These are phyloP conservation scores for Paulownia fortunei DNA, from an alignment of 257 asterid species.

Conservation along the genomic window DNA sequence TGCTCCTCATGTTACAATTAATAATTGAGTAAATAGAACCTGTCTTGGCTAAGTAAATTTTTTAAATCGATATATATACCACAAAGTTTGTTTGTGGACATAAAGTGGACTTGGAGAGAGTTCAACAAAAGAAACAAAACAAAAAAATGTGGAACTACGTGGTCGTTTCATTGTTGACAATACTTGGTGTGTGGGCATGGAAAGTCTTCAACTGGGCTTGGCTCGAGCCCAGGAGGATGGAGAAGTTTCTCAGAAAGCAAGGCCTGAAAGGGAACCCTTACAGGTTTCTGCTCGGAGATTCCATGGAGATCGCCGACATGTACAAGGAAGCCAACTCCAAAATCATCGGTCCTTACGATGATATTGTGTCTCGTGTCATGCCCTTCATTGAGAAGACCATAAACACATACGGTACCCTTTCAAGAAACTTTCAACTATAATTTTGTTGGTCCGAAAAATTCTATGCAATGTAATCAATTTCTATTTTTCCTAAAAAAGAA, in stretches of 20 bases:
- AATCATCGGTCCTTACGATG: background rate
- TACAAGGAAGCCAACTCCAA: conserved; percentile 16
- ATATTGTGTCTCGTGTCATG: conserved; percentile 27
- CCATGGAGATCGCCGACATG: conserved; percentile 8
- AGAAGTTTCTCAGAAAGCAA: conserved; percentile 17
- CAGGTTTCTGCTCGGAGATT: conserved; percentile 18
- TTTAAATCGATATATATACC: no score
- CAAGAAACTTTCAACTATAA: no score
- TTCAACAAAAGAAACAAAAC: background rate
- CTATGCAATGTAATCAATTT: no score
- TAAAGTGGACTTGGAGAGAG: background rate
- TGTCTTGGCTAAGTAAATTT: no score
- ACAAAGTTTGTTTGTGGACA: no score
- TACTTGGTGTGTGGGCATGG: conserved; percentile 11
- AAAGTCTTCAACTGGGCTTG: conserved; percentile 21
- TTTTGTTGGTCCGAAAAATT: no score
- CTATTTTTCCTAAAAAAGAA: no score
- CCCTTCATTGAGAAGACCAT: conserved; percentile 24
- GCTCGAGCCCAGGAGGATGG: conserved; percentile 21
- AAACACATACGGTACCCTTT: background rate
- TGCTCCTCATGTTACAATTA: no score
- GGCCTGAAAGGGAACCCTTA: conserved; percentile 31
- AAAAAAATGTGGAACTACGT: background rate
- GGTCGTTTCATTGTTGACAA: background rate
- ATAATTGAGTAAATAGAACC: no score